Evolutionary conservation across 1,284 basidiomycete genomes (phyloP), one percentile per base, ranked within the genome.

Genomic region (Ustilago hordei): DNA sequence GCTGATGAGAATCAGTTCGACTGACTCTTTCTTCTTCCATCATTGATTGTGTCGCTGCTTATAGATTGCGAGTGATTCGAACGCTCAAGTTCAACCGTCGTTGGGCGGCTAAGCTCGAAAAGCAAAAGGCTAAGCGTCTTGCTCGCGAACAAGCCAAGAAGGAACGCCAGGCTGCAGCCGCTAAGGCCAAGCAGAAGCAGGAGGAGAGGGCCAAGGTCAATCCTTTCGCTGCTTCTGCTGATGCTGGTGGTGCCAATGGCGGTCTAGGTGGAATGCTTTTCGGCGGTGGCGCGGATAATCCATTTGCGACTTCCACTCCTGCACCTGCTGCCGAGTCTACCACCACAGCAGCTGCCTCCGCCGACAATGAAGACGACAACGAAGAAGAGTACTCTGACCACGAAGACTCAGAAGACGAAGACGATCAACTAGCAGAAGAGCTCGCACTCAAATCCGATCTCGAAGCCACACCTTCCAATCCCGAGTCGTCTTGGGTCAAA

Each of bases 21-120:
- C 63, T 70, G 59, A 65, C 60, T 32, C 34, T 47, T 31, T 43
- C 32, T 52, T 55, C 12, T 8, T 15, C 47, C 13, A 23, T 19
- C 41, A 34, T 60, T 28, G 38, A 57, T 28, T 45, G 43, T 45
- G 43, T 61, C 1, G 32, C 34, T 35, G 52, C 9, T 23, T 50
- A 50, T 73, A 85, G 83, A 53, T 41, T 85, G n/a, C 71, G 74
- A n/a, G 84, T 78, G 11, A 65, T 86, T 13, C 80, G 84, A 9
- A 76, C 80, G 55, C 69, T 85, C 63, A 81, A 84, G 36, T 73
- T 75, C 69, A 86, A 86, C 69, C 57, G 59, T 12, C 80, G 84
- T 2, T 86, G 84, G 84, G 84, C 84, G 1, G 83, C 84, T 32
- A 85, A 85, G 62, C 65, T 86, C 13, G 81, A 78, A 52, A 86